A percentile compares a stretch with the other conserved stretches of the same genome.
These are phyloP conservation scores for Panicum miliaceum DNA, from an alignment of 176 grass and related monocot genomes.

Conservation along the genomic window DNA sequence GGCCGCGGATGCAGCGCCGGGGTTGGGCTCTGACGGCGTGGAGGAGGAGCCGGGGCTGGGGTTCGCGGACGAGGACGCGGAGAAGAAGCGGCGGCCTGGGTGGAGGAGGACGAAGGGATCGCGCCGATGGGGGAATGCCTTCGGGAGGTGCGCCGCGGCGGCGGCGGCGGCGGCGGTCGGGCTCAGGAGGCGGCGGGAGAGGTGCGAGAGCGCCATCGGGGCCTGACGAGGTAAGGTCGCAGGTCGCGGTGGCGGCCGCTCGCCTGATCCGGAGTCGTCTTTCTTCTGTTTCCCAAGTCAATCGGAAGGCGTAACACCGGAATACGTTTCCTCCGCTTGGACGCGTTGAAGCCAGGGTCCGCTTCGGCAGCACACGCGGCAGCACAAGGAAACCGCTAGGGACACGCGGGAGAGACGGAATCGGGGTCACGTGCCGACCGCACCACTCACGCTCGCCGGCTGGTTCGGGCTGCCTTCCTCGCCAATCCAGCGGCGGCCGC, in stretches of 20 bases:
- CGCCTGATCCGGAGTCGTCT: neutral
- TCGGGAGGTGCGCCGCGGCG: neutral
- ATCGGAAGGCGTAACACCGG: neutral
- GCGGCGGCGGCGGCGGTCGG: neutral
- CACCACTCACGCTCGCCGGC: constrained; percentile 1
- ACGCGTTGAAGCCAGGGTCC: rapidly evolving
- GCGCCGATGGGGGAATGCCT: neutral
- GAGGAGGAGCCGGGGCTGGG: constrained; percentile 2
- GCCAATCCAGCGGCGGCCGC: constrained; percentile 45
- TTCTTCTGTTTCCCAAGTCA: neutral
- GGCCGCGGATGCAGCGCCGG: constrained; percentile 6
- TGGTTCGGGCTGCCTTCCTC: constrained; percentile 42
- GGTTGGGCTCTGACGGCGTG: neutral
- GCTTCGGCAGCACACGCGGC: neutral
- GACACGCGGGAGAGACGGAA: neutral
- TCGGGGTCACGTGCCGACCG: neutral
- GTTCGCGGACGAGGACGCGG: constrained; percentile 42
- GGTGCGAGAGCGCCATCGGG: constrained; percentile 52
- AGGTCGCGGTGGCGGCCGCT: neutral
- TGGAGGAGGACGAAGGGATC: constrained; percentile 34
- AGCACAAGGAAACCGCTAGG: neutral
- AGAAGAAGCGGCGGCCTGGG: constrained; percentile 41
- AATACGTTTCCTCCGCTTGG: neutral
- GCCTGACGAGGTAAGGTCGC: neutral
- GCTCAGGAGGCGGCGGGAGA: constrained; percentile 59